Percentiles rank a stretch among this genome's conserved stretches.
phyloP scores from a whole-genome alignment of 2,329 filamentous ascomycete genomes.

The Meredithiella fracta region DNA sequence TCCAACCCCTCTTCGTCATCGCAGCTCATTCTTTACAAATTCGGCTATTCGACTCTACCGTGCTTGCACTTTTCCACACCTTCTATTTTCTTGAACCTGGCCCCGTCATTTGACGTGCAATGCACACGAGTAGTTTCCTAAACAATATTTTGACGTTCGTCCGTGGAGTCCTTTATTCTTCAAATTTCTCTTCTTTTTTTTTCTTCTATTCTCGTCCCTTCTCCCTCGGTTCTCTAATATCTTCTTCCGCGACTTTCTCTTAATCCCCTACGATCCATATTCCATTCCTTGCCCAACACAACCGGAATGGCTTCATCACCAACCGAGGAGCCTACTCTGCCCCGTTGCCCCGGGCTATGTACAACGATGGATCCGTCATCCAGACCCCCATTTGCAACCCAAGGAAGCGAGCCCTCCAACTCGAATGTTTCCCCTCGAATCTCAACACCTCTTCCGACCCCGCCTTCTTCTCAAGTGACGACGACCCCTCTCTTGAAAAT shows the following conservation, averaged over 20 bases:
- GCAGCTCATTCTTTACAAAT: not conserved
- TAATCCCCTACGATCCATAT: not conserved
- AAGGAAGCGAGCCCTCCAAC: conserved; percentile 24
- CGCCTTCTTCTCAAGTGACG: conserved; percentile 55
- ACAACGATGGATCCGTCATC: conserved; percentile 11
- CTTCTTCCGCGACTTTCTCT: not conserved
- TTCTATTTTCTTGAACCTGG: not conserved
- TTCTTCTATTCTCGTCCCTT: not conserved
- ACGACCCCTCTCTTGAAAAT: conserved; percentile 50
- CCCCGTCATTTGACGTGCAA: not conserved
- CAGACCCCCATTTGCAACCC: conserved; percentile 21
- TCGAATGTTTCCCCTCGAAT: conserved; percentile 20
- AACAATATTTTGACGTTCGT: not conserved
- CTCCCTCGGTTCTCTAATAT: not conserved
- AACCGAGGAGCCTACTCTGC: conserved; percentile 24
- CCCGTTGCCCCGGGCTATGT: conserved; percentile 23
- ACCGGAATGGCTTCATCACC: not conserved
- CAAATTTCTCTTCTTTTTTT: not conserved
- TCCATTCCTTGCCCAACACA: not conserved
- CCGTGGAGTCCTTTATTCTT: too few relatives aligned
- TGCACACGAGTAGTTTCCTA: conserved; percentile 5
- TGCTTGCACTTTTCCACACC: not conserved
- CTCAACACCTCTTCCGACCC: conserved; percentile 53
- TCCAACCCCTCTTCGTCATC: not conserved
- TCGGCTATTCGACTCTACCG: not conserved